phyloP scores from a whole-genome alignment of 345 rosid genomes.

The Odontarrhena argentea region DNA sequence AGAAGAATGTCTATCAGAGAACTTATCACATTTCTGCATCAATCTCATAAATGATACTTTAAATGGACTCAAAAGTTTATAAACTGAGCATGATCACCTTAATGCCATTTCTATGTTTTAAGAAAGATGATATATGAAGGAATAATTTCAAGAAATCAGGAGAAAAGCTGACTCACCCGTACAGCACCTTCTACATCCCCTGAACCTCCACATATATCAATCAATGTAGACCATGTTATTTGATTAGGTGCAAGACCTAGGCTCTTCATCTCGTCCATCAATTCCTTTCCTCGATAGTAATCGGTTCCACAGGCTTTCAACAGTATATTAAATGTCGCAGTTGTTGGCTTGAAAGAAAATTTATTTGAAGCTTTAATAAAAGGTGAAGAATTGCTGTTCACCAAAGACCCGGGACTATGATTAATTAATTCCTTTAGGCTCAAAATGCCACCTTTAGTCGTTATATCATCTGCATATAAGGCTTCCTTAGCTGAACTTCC shows the following conservation, averaged over 20 bases:
- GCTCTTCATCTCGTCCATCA: constrained; percentile 82
- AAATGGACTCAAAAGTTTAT: constrained; percentile 4
- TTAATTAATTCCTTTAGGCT: constrained; percentile 29
- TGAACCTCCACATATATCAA: constrained; percentile 70
- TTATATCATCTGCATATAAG: constrained; percentile 33
- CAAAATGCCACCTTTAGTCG: constrained; percentile 22
- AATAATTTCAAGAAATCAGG: neutral
- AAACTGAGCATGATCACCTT: constrained; percentile 20
- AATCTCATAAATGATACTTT: neutral
- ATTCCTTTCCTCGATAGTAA: constrained; percentile 62
- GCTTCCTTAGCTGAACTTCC: constrained; percentile 44
- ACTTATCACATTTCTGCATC: constrained; percentile 3
- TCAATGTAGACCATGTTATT: constrained; percentile 88
- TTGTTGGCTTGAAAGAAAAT: constrained; percentile 66
- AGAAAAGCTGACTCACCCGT: constrained; percentile 54
- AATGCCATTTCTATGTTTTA: neutral
- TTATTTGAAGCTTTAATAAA: constrained; percentile 49
- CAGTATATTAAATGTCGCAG: constrained; percentile 71
- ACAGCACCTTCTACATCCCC: constrained; percentile 73
- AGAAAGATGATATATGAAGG: constrained; percentile 17
- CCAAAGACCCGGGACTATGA: constrained; percentile 24
- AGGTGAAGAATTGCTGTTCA: constrained; percentile 41
- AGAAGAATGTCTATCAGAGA: constrained; percentile 39
- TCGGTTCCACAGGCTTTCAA: constrained; percentile 89
- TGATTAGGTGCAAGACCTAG: constrained; percentile 73